phyloP scores from a whole-genome alignment of 192 early-diverging fungal genomes.

The Linnemannia elongata region DNA sequence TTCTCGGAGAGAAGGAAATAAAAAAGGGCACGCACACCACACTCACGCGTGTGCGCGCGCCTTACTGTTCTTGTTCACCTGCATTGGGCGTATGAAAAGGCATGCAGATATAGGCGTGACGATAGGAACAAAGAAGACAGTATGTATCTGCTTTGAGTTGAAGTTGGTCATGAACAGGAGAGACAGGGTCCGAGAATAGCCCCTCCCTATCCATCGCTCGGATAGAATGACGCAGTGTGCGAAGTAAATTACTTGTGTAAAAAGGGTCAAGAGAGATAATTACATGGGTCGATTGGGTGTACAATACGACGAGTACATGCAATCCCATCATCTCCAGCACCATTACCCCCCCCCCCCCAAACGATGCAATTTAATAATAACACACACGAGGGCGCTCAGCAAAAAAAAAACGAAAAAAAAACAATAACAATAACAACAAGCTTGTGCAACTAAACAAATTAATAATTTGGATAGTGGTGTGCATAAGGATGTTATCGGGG shows the following conservation, averaged over 20 bases:
- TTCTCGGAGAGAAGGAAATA: not conserved
- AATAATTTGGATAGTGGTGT: constrained; percentile 1
- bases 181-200: constrained; percentile 6
- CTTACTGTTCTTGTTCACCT: not conserved
- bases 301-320: not conserved
- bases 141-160: too few relatives aligned
- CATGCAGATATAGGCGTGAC: not conserved
- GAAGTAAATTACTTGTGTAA: too few relatives aligned
- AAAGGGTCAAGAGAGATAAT: too few relatives aligned
- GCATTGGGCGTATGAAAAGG: not conserved
- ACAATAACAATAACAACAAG: too few relatives aligned
- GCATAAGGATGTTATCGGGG: not conserved
- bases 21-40: not conserved
- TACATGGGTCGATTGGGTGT: not conserved
- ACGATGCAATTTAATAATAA: not conserved
- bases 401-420: not conserved
- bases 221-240: not conserved
- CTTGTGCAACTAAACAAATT: constrained; percentile 4
- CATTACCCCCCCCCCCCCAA: too few relatives aligned
- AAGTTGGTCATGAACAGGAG: not conserved
- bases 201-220: not conserved
- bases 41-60: too few relatives aligned
- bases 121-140: not conserved
- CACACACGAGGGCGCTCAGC: not conserved
- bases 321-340: not conserved